phyloP scores from a whole-genome alignment of 1,284 basidiomycete genomes.

The Apiotrichum akiyoshidainum region DNA sequence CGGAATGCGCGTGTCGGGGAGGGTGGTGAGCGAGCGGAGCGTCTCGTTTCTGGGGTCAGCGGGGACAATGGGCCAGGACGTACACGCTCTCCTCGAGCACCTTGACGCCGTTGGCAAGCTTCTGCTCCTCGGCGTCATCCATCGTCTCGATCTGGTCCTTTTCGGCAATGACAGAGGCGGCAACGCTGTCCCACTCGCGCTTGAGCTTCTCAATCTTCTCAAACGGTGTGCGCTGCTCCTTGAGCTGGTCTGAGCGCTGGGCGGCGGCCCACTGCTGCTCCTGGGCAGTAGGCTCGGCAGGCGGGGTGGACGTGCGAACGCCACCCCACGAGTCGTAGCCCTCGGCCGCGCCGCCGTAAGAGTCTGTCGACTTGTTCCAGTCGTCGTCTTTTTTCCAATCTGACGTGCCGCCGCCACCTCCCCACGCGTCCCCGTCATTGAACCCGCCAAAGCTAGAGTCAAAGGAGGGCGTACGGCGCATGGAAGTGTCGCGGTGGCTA shows the following conservation, averaged over 20 bases:
- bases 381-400: background rate
- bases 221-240: conserved; percentile 38
- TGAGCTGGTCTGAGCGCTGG: conserved; percentile 32
- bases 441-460: conserved; percentile 8
- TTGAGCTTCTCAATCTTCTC: conserved; percentile 37
- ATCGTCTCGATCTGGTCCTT: conserved; percentile 24
- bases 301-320: conserved; percentile 3
- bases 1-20: conserved; percentile 40
- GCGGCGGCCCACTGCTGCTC: conserved; percentile 45
- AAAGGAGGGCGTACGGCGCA: background rate
- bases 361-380: conserved; percentile 4
- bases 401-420: background rate
- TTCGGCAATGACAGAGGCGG: conserved; percentile 23
- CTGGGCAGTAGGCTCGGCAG: background rate
- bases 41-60: conserved; percentile 26
- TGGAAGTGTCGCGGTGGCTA: background rate
- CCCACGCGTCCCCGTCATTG: conserved; percentile 1
- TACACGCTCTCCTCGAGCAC: conserved; percentile 30
- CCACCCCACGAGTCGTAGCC: conserved; percentile 30
- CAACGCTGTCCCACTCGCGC: conserved; percentile 41
- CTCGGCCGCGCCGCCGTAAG: background rate
- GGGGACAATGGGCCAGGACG: conserved; percentile 8
- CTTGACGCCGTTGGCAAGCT: conserved; percentile 25
- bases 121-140: conserved; percentile 27
- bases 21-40: conserved; percentile 25